phyloP scores from a whole-genome alignment of 2,329 filamentous ascomycete genomes.

The Stemphylium lycopersici region DNA sequence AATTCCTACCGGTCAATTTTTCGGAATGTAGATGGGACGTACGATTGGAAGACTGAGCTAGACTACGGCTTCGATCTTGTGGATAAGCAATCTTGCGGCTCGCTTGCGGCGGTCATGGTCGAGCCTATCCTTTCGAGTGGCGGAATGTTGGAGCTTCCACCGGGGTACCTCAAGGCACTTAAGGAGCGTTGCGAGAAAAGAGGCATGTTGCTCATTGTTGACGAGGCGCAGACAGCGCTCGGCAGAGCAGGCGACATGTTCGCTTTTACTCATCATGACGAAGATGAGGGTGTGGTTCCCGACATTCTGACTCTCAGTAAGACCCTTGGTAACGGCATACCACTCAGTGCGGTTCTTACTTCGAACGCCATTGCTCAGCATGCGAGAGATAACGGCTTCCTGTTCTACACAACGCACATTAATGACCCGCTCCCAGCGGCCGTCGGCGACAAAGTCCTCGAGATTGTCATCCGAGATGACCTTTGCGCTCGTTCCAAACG shows the following conservation, averaged over 20 bases:
- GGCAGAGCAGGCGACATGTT: conserved; percentile 57
- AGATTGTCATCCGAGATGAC: conserved; percentile 64
- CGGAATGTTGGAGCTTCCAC: conserved; percentile 65
- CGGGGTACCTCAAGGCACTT: conserved; percentile 64
- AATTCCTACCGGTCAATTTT: conserved; percentile 68
- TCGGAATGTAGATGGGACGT: conserved; percentile 62
- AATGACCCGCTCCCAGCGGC: conserved; percentile 67
- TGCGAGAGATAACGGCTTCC: conserved; percentile 57
- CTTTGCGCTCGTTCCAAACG: conserved; percentile 55
- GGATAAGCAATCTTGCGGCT: conserved; percentile 65
- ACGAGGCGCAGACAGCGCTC: conserved; percentile 48
- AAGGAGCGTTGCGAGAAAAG: conserved; percentile 50
- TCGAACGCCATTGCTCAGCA: conserved; percentile 59
- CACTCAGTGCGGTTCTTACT: conserved; percentile 64
- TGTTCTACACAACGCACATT: conserved; percentile 67
- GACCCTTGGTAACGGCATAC: conserved; percentile 66
- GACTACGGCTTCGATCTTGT: conserved; percentile 67
- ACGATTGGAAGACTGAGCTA: conserved; percentile 71
- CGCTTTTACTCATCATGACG: conserved; percentile 45
- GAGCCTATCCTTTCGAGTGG: conserved; percentile 66
- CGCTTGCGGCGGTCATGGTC: conserved; percentile 67
- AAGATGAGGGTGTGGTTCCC: conserved; percentile 46
- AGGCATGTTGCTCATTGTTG: conserved; percentile 46
- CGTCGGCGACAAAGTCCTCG: conserved; percentile 66
- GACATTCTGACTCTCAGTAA: conserved; percentile 67